Base-by-base conservation (phyloP, 1,139 yeast genomes). In the Yamadazyma oceani region DNA sequence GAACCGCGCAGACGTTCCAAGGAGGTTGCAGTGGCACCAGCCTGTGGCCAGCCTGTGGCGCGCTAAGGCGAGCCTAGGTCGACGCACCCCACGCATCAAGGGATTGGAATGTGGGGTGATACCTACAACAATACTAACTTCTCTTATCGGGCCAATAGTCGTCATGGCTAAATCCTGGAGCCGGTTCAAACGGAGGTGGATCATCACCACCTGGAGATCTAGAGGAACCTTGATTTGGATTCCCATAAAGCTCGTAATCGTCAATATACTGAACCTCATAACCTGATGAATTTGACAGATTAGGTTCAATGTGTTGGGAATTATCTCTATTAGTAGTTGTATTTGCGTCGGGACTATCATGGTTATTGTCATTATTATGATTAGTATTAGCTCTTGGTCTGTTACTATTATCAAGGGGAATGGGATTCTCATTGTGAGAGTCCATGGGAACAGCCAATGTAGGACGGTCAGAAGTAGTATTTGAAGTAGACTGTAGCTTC, bases 71-170 rank as follows among this genome's bases (percentile, higher is more conserved):
- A 8, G 21, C 21, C 21, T 19, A 19, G 21, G 8, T 19, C 8
- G 21, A n/a, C n/a, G n/a, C n/a, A n/a, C n/a, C n/a, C n/a, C n/a
- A n/a, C n/a, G n/a, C n/a, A n/a, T n/a, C n/a, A n/a, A n/a, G n/a
- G n/a, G n/a, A n/a, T n/a, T n/a, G n/a, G n/a, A n/a, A n/a, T n/a
- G n/a, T n/a, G n/a, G n/a, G n/a, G n/a, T n/a, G n/a, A n/a, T n/a
- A n/a, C n/a, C n/a, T n/a, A n/a, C n/a, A n/a, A n/a, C n/a, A n/a
- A n/a, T n/a, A n/a, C n/a, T n/a, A n/a, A n/a, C n/a, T n/a, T n/a
- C n/a, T n/a, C 14, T 43, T 38, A 12, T 64, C 64, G 24, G 59
- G 62, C 69, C 69, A 66, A 45, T 67, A 67, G 45, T 66, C 72
- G 5, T 49, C 62, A 10, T 37, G 31, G 13, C 40, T 42, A 42